Conservation (phyloP, 129 eudicot genomes). For the Lactuca sativa region DNA sequence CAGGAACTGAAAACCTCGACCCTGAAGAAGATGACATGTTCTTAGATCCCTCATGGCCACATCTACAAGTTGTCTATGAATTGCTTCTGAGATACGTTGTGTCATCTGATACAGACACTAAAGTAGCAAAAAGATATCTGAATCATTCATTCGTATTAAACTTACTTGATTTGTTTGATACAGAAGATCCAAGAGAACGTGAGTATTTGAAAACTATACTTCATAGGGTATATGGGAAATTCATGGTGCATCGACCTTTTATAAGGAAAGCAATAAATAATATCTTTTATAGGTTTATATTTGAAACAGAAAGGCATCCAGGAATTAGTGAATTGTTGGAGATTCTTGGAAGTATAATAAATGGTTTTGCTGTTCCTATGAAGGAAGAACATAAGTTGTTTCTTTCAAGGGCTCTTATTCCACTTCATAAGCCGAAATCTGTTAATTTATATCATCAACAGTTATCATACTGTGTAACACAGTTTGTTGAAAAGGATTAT, state of each 20-base stretch:
- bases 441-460: constrained; percentile 56
- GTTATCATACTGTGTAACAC: constrained; percentile 56
- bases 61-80: constrained; percentile 59
- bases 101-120: constrained; percentile 61
- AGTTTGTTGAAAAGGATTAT: constrained; percentile 62
- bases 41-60: constrained; percentile 66
- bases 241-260: constrained; percentile 71
- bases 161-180: constrained; percentile 57
- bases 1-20: constrained; percentile 46
- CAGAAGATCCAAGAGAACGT: constrained; percentile 60
- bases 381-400: constrained; percentile 70
- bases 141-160: constrained; percentile 60
- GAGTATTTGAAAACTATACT: constrained; percentile 66
- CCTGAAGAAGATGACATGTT: constrained; percentile 61
- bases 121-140: constrained; percentile 49
- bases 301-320: constrained; percentile 64
- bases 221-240: constrained; percentile 60
- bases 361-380: constrained; percentile 70
- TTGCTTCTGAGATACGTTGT: constrained; percentile 56
- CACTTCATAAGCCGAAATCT: constrained; percentile 64
- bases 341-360: constrained; percentile 68
- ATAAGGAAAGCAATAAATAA: constrained; percentile 64
- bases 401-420: constrained; percentile 60
- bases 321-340: constrained; percentile 64
- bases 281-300: constrained; percentile 63